A percentile compares a stretch with the other conserved stretches of the same genome.
Evolutionary conservation across 306 rosid genomes (phyloP).

Genomic region (Begonia masoniana): DNA sequence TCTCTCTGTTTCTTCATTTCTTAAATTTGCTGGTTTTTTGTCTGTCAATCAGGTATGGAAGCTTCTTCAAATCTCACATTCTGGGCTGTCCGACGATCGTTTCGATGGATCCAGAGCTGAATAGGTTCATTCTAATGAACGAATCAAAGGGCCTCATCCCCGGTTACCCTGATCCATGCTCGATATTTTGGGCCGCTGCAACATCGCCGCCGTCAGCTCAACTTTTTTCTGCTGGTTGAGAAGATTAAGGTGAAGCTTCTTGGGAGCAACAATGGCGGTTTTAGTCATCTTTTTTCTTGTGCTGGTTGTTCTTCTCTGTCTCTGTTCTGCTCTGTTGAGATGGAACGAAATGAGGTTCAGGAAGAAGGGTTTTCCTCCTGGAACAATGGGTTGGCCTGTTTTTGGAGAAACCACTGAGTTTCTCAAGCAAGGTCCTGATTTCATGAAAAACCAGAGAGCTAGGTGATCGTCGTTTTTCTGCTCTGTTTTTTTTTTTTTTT

Average conservation of each 20-base stretch:
- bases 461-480: constrained; percentile 31
- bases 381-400: constrained; percentile 99
- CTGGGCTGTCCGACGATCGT: constrained; percentile 93
- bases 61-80: constrained; percentile 91
- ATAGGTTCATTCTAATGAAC: constrained; percentile 76
- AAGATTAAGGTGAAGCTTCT: constrained; percentile 18
- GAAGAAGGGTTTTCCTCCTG: constrained; percentile 85
- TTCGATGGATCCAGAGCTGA: constrained; percentile 91
- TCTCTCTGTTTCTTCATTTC: too few relatives aligned
- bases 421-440: constrained; percentile 90
- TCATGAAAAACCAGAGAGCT: constrained; percentile 88
- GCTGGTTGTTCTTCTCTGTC: constrained; percentile 42
- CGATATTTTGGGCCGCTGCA: constrained; percentile 75
- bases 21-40: too few relatives aligned
- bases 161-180: constrained; percentile 95
- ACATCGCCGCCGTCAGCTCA: constrained; percentile 72
- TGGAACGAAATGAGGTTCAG: constrained; percentile 79
- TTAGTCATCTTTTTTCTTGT: constrained; percentile 25
- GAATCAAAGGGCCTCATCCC: constrained; percentile 93
- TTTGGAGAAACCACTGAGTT: constrained; percentile 96
- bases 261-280: constrained; percentile 59
- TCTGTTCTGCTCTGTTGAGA: constrained; percentile 75
- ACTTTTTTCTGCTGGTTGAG: background rate
- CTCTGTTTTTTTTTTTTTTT: background rate
- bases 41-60: constrained; percentile 51